These are phyloP conservation scores for Gonapodya prolifera DNA, from an alignment of 192 early-diverging fungal species.

Conservation along the genomic window DNA sequence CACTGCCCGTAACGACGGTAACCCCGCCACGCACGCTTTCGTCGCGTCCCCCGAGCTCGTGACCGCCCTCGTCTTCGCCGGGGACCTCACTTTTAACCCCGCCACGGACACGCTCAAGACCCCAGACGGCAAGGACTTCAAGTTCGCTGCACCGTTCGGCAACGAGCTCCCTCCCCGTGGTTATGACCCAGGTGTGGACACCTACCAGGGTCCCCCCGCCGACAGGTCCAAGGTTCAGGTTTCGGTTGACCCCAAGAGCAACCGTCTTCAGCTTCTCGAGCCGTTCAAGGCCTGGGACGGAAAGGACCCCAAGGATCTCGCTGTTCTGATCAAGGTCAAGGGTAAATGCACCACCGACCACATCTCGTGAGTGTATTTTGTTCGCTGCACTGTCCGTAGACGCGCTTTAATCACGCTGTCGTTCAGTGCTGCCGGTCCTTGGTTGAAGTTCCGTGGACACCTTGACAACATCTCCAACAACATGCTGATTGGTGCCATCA, in stretches of 20 bases:
- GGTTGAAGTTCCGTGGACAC: constrained; percentile 94
- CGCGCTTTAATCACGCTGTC: neutral
- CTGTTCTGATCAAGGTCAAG: constrained; percentile 87
- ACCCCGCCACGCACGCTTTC: constrained; percentile 92
- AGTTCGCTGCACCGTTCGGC: constrained; percentile 75
- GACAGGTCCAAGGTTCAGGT: constrained; percentile 66
- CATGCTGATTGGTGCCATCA: constrained; percentile 95
- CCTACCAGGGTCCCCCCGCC: constrained; percentile 86
- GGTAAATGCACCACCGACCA: constrained; percentile 99
- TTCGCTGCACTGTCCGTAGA: constrained; percentile 55
- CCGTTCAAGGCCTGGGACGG: constrained; percentile 86
- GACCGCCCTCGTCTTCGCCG: constrained; percentile 91
- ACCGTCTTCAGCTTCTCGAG: constrained; percentile 80
- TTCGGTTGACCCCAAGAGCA: constrained; percentile 65
- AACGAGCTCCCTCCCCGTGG: constrained; percentile 79
- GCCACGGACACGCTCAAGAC: constrained; percentile 76
- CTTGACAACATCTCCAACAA: constrained; percentile 98
- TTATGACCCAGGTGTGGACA: constrained; percentile 87
- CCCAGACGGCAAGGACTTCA: constrained; percentile 86
- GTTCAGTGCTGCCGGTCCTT: constrained; percentile 35
- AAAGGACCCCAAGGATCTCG: constrained; percentile 64
- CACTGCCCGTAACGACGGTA: constrained; percentile 96
- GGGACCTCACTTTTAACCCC: constrained; percentile 90
- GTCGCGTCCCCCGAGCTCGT: constrained; percentile 89
- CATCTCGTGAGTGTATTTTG: too few species aligned